These are phyloP conservation scores for Grifola frondosa DNA, from an alignment of 1,284 basidiomycete genomes.

Conservation along the genomic window DNA sequence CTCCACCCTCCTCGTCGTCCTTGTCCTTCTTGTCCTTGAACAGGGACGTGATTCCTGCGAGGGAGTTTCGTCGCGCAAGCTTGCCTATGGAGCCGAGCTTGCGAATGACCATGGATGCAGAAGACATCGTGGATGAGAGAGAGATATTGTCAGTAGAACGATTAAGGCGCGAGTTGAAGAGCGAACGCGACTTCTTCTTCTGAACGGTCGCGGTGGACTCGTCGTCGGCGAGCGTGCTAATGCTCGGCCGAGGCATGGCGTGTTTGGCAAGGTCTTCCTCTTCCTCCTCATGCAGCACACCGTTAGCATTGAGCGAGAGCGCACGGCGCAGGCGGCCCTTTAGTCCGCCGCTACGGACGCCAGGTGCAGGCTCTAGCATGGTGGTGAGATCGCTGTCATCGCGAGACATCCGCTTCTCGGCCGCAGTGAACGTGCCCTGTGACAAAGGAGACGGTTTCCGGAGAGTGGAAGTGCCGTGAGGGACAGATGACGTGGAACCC, in stretches of 20 bases:
- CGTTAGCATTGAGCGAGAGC: conserved; percentile 62
- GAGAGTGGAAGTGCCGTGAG: conserved; percentile 35
- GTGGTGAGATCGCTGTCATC: conserved; percentile 73
- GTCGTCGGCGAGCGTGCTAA: conserved; percentile 27
- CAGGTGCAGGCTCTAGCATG: conserved; percentile 45
- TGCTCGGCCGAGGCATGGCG: conserved; percentile 12
- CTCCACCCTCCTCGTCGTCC: conserved; percentile 50
- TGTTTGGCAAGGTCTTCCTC: conserved; percentile 40
- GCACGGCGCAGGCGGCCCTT: conserved; percentile 78
- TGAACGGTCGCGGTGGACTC: conserved; percentile 53
- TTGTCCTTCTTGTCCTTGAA: conserved; percentile 90
- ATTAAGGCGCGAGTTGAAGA: conserved; percentile 92
- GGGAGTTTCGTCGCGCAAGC: conserved; percentile 85
- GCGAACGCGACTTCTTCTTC: conserved; percentile 65
- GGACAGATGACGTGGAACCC: conserved; percentile 33
- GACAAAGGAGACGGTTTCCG: conserved; percentile 77
- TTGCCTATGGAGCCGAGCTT: conserved; percentile 94
- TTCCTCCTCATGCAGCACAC: conserved; percentile 61
- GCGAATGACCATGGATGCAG: conserved; percentile 95
- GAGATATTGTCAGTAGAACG: conserved; percentile 97
- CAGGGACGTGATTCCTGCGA: conserved; percentile 90
- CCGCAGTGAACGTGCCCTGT: conserved; percentile 62
- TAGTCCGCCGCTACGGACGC: conserved; percentile 61
- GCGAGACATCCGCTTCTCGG: conserved; percentile 74
- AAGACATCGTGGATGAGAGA: conserved; percentile 93